Percentiles rank a stretch among this genome's conserved stretches.
Evolutionary conservation across 305 asterid genomes (phyloP).

Genomic region (Fraxinus greggii): DNA sequence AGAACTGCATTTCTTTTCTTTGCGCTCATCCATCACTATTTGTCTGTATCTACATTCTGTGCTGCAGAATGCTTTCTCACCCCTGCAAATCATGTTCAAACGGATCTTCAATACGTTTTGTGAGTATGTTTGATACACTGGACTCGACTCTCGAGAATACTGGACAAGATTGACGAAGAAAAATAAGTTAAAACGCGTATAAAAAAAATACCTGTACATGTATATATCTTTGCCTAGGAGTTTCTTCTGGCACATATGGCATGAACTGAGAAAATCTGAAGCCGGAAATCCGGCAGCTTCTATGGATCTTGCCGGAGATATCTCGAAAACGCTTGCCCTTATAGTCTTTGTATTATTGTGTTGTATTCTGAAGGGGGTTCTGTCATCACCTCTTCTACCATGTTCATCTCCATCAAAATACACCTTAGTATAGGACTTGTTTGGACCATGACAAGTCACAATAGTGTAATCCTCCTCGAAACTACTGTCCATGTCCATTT

Average conservation of each 20-base stretch:
- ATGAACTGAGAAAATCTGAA: constrained; percentile 27
- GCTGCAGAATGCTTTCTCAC: constrained; percentile 46
- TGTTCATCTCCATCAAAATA: constrained; percentile 25
- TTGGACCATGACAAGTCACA: constrained; percentile 59
- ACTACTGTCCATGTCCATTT: constrained; percentile 38
- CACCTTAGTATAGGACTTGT: constrained; percentile 48
- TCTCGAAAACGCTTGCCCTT: constrained; percentile 10
- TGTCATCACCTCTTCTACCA: constrained; percentile 28
- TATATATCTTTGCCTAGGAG: constrained; percentile 28
- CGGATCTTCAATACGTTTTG: background rate
- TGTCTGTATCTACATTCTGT: constrained; percentile 40
- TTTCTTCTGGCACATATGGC: constrained; percentile 25
- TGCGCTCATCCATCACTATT: constrained; percentile 32
- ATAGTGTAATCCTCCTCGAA: constrained; percentile 58
- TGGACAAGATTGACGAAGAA: background rate
- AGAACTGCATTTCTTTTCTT: constrained; percentile 29
- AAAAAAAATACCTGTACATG: constrained; percentile 22
- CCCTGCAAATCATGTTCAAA: constrained; percentile 32
- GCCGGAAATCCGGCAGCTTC: background rate
- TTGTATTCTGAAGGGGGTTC: constrained; percentile 39
- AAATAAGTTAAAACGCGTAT: background rate
- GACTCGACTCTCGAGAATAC: background rate
- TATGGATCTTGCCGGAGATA: constrained; percentile 20
- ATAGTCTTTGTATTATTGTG: constrained; percentile 14
- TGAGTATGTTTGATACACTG: background rate